Evolutionary conservation across 352 stramenopile genomes (phyloP).

Genomic region (Phytophthora tentaculata): DNA sequence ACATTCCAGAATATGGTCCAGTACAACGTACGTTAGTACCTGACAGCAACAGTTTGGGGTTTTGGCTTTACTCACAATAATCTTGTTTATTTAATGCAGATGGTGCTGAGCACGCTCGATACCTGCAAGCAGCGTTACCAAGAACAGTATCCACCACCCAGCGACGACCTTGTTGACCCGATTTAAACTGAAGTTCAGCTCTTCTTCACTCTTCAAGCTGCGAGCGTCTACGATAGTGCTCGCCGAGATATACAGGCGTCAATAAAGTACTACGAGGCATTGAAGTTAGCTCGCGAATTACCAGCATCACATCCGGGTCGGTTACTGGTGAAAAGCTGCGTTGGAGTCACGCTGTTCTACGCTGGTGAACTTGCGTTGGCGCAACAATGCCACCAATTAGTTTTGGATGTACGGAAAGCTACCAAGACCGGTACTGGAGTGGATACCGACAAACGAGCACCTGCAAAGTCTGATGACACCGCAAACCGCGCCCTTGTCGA

Average conservation of each 20-base stretch:
- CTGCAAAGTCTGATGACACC: conserved; percentile 8
- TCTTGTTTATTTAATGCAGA: conserved; percentile 41
- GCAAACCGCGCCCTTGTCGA: conserved; percentile 40
- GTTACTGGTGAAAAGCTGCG: conserved; percentile 52
- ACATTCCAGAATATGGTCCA: conserved; percentile 73
- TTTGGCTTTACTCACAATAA: neutral
- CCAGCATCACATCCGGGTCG: conserved; percentile 41
- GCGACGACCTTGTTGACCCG: conserved; percentile 9
- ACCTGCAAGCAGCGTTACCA: conserved; percentile 46
- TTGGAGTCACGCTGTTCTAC: conserved; percentile 70
- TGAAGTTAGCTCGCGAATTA: conserved; percentile 48
- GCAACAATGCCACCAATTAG: conserved; percentile 60
- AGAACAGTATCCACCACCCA: conserved; percentile 19
- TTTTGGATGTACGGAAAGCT: conserved; percentile 49
- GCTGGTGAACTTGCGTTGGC: conserved; percentile 52
- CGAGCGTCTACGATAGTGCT: conserved; percentile 65
- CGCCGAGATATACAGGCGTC: conserved; percentile 54
- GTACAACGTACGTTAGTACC: conserved; percentile 52
- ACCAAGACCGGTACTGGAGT: neutral
- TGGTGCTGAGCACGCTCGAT: conserved; percentile 61
- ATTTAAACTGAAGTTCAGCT: conserved; percentile 46
- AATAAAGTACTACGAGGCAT: conserved; percentile 54
- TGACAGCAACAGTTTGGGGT: neutral
- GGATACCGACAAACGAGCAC: conserved; percentile 14
- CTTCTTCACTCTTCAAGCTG: conserved; percentile 58